Evolutionary conservation across 805 yeast species (phyloP), one percentile per base, ranked within the genome.

Genomic region (Jamesozyma rosinii): DNA sequence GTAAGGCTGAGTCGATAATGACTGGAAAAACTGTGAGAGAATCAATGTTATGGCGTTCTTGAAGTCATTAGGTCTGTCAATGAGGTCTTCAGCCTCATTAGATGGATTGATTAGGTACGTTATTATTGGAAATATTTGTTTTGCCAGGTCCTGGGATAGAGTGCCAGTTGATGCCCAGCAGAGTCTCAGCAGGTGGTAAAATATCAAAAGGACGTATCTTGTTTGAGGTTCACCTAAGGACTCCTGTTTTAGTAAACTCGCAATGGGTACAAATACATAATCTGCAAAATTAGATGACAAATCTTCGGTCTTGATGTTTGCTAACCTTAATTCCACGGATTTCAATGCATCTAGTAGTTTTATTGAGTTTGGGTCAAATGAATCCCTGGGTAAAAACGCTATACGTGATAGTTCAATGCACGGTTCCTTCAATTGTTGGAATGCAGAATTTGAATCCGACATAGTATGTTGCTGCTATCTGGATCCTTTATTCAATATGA

Each of bases 191-290:
- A 81, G 54, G 4, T 66, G 51, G 3, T 65, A 55, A 2, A 80
- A 50, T 15, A 76, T 66, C n/a, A 65, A 58, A 9, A 81, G 52
- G 1, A 74, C 54, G 22, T 64, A 59, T 44, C 75, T 79, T 2
- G 70, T 61, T 38, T 69, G 75, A 0, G 68, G 49, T 37, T 72
- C 75, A 2, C 72, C 68, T 1, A 79, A 53, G n/a, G 65, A 48
- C 1, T 69, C 69, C 35, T 71, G 71, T 44, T 73, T 72, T 34
- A 81, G 58, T 8, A 81, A 54, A 42, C 72, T 71, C 1, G 77
- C 70, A 2, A 81, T 51, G 0, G 88, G 87, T 11, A 77, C 70
- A 57, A 78, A 79, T 1, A 80, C 67, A 45, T 79, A 79, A 47
- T 80, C 83, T 0, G 82, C 82, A 17, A 79, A 53, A 21, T 64